Evolutionary conservation across 139 green algal genomes (phyloP).

Genomic region (Yamagishiella unicocca): DNA sequence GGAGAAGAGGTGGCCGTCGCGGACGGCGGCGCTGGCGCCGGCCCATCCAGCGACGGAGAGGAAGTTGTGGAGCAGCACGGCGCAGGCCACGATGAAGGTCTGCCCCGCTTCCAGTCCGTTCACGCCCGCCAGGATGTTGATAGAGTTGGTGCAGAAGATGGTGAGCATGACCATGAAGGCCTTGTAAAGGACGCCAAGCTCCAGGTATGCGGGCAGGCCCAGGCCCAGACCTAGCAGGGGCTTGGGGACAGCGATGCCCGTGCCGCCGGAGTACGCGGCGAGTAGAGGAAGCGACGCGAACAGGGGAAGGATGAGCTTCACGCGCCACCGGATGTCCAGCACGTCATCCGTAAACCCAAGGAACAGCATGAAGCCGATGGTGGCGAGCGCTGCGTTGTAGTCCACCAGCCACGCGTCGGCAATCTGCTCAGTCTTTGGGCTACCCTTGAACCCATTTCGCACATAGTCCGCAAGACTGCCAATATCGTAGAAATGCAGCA

Average conservation of each 20-base stretch:
- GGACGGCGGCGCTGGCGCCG: constrained; percentile 20
- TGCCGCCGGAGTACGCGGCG: constrained; percentile 89
- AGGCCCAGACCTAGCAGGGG: constrained; percentile 69
- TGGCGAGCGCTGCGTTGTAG: constrained; percentile 97
- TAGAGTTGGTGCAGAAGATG: constrained; percentile 98
- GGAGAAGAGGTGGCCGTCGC: constrained; percentile 96
- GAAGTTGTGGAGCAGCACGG: constrained; percentile 91
- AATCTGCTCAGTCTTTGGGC: constrained; percentile 51
- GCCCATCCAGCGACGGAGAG: constrained; percentile 54
- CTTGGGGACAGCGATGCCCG: constrained; percentile 83
- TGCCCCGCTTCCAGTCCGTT: constrained; percentile 97
- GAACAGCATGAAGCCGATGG: constrained; percentile 98
- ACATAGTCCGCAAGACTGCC: constrained; percentile 65
- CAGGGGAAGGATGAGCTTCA: constrained; percentile 94
- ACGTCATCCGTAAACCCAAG: constrained; percentile 99
- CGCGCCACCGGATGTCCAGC: constrained; percentile 97
- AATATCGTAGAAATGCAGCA: constrained; percentile 89
- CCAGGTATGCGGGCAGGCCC: constrained; percentile 71
- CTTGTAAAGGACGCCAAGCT: constrained; percentile 93
- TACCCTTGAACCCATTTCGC: constrained; percentile 50
- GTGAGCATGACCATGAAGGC: constrained; percentile 95
- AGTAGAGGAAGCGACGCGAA: constrained; percentile 93
- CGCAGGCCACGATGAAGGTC: constrained; percentile 92
- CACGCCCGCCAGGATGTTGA: constrained; percentile 98
- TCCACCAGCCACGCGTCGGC: constrained; percentile 93